Conservation (phyloP, 306 rosid species). For the Argentina anserina region DNA sequence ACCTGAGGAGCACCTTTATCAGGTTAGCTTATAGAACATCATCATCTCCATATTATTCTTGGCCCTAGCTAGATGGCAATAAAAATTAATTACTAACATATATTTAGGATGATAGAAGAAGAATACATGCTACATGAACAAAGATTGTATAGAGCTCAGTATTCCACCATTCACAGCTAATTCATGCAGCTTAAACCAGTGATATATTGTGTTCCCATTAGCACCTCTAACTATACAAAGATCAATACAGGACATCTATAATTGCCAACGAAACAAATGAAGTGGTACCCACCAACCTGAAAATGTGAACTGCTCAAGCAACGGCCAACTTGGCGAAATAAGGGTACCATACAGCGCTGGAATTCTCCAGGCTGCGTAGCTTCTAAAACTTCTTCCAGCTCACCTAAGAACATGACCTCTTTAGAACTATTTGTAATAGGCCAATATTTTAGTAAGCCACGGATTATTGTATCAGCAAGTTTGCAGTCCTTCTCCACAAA, state of each 20-base stretch:
- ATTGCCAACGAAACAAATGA: conserved; percentile 15
- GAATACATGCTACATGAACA: neutral
- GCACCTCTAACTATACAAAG: conserved; percentile 6
- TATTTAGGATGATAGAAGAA: neutral
- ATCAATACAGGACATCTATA: conserved; percentile 1
- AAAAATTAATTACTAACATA: too few species aligned
- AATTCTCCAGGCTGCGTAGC: conserved; percentile 94
- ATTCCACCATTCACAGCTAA: neutral
- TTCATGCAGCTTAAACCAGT: neutral
- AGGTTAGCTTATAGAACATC: neutral
- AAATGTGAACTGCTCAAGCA: conserved; percentile 96
- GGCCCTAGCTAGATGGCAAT: neutral
- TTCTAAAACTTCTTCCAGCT: conserved; percentile 95
- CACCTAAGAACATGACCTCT: conserved; percentile 98
- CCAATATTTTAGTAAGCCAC: conserved; percentile 94
- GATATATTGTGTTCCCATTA: neutral
- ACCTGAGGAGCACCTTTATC: neutral
- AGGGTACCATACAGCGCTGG: conserved; percentile 82
- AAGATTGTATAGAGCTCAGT: neutral
- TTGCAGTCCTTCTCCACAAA: conserved; percentile 98
- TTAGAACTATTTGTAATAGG: conserved; percentile 94
- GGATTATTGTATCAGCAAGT: conserved; percentile 90
- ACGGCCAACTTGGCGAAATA: conserved; percentile 76
- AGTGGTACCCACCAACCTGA: conserved; percentile 59
- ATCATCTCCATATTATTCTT: neutral